These are phyloP conservation scores for Aspergillus neoniger DNA, from an alignment of 2,329 filamentous ascomycete species.

Conservation along the genomic window DNA sequence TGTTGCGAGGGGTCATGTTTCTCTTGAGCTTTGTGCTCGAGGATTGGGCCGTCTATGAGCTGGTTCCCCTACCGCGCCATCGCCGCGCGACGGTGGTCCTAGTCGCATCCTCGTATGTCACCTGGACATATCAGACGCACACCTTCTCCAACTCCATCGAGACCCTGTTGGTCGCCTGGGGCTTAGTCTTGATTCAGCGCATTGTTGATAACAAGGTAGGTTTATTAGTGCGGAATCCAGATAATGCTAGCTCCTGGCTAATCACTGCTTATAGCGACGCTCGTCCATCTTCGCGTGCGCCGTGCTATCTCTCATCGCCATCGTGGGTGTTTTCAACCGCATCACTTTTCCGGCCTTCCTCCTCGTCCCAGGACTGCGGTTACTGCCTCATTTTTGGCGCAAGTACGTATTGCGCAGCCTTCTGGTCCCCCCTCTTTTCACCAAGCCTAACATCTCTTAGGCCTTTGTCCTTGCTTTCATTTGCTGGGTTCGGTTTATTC, in stretches of 20 bases:
- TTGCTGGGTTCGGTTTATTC: slow-evolving; percentile 65
- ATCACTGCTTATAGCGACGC: slow-evolving; percentile 57
- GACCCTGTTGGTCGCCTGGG: slow-evolving; percentile 90
- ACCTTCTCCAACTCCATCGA: slow-evolving; percentile 98
- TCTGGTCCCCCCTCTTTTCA: neutral
- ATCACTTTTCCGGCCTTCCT: slow-evolving; percentile 97
- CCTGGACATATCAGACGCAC: slow-evolving; percentile 97
- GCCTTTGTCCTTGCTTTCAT: slow-evolving; percentile 61
- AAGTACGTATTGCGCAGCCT: slow-evolving; percentile 58
- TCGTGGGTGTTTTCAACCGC: slow-evolving; percentile 91
- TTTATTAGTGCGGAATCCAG: slow-evolving; percentile 1
- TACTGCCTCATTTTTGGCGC: slow-evolving; percentile 81
- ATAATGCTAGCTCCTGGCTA: slow-evolving; percentile 10
- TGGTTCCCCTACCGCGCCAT: slow-evolving; percentile 72
- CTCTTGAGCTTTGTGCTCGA: slow-evolving; percentile 92
- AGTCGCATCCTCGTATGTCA: slow-evolving; percentile 94
- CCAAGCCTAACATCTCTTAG: slow-evolving; percentile 38
- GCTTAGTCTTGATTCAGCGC: slow-evolving; percentile 83
- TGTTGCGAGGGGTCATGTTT: slow-evolving; percentile 87
- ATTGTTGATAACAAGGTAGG: slow-evolving; percentile 75
- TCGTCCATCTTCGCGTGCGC: slow-evolving; percentile 75
- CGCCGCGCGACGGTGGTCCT: slow-evolving; percentile 76
- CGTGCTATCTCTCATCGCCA: slow-evolving; percentile 75
- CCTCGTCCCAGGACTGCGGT: slow-evolving; percentile 75
- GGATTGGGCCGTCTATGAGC: slow-evolving; percentile 95